These are phyloP conservation scores for Phytopythium aichiense DNA, from an alignment of 352 stramenopile genomes.

Conservation along the genomic window DNA sequence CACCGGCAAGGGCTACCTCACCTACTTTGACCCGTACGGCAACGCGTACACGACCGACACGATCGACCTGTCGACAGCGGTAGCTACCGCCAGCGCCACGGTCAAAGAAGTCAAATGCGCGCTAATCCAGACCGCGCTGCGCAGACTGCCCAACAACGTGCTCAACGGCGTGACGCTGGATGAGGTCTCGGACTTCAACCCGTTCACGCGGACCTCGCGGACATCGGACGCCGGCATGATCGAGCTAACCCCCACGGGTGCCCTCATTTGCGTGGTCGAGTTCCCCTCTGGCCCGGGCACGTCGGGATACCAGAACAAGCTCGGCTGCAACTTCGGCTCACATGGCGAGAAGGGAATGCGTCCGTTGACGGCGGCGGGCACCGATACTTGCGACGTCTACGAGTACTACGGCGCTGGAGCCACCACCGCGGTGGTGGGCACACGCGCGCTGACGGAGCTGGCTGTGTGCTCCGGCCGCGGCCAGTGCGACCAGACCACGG, in stretches of 20 bases:
- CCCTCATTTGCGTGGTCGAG: conserved; percentile 29
- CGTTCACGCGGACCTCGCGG: conserved; percentile 22
- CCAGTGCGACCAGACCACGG: conserved; percentile 43
- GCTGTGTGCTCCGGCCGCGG: conserved; percentile 57
- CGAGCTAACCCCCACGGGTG: neutral
- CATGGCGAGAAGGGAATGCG: conserved; percentile 35
- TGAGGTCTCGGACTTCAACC: conserved; percentile 2
- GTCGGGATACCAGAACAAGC: conserved; percentile 50
- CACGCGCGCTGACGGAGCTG: conserved; percentile 41
- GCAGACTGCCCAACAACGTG: conserved; percentile 58
- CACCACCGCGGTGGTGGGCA: neutral
- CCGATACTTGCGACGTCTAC: conserved; percentile 24
- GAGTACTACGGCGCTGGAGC: conserved; percentile 16
- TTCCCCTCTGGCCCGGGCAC: conserved; percentile 50
- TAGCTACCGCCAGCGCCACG: neutral
- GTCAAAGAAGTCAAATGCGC: conserved; percentile 15
- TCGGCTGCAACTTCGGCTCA: conserved; percentile 39
- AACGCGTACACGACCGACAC: conserved; percentile 53
- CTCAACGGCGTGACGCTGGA: conserved; percentile 33
- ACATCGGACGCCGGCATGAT: neutral
- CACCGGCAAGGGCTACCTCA: conserved; percentile 30
- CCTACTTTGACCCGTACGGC: conserved; percentile 72
- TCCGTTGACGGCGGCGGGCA: conserved; percentile 14
- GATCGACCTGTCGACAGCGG: neutral
- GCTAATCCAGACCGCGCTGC: conserved; percentile 36